Evolutionary conservation across 1,284 basidiomycete species (phyloP).

Genomic region (Rhodofomes roseus): DNA sequence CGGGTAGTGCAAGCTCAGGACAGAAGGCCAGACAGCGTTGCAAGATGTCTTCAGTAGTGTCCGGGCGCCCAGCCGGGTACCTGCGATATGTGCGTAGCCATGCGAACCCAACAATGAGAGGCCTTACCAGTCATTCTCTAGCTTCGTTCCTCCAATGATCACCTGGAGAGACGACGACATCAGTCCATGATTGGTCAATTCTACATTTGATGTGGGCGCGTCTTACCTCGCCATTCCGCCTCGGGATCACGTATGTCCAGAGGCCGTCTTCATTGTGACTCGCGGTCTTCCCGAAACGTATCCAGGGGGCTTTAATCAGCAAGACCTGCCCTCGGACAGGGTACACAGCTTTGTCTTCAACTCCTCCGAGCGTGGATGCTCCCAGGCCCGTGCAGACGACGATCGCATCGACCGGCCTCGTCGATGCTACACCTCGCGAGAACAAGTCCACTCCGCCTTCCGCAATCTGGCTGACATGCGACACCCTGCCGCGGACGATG

Average conservation of each 20-base stretch:
- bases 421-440: conserved; percentile 19
- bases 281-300: conserved; percentile 24
- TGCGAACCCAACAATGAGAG: neutral
- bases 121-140: conserved; percentile 58
- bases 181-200: neutral
- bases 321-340: conserved; percentile 53
- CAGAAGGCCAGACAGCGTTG: conserved; percentile 52
- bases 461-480: conserved; percentile 62
- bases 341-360: conserved; percentile 44
- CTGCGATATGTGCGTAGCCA: conserved; percentile 22
- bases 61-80: conserved; percentile 54
- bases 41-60: conserved; percentile 61
- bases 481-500: conserved; percentile 50
- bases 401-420: conserved; percentile 41
- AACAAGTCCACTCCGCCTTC: conserved; percentile 52
- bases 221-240: conserved; percentile 48
- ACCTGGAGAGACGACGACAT: conserved; percentile 27
- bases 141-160: conserved; percentile 65
- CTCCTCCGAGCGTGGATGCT: conserved; percentile 42
- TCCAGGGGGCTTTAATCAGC: conserved; percentile 46
- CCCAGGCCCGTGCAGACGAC: conserved; percentile 66
- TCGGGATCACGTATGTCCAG: neutral
- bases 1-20: conserved; percentile 66
- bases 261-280: neutral
- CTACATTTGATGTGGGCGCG: conserved; percentile 23